Evolutionary conservation across 495 filamentous ascomycete genomes (phyloP).

Genomic region (Schizothecium vesticola): DNA sequence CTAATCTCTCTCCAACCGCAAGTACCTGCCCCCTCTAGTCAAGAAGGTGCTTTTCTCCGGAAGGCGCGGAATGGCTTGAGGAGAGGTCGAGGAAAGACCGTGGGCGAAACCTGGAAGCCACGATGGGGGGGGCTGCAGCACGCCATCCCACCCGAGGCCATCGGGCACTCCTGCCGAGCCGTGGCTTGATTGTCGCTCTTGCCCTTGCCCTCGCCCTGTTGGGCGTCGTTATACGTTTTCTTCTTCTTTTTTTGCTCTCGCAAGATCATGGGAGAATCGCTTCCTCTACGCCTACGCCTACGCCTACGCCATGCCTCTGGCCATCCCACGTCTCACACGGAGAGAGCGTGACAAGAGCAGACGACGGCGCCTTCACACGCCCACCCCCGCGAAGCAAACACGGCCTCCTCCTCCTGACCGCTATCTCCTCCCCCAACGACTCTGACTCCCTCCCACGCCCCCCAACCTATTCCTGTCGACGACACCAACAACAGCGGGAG

Average conservation of each 20-base stretch:
- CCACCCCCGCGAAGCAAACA: not conserved
- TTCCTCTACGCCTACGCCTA: not conserved
- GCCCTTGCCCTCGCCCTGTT: constrained; percentile 1
- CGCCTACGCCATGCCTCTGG: not conserved
- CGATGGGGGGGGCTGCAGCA: not conserved
- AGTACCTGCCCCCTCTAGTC: not conserved
- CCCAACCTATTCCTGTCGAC: not conserved
- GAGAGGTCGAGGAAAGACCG: not conserved
- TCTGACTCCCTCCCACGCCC: not conserved
- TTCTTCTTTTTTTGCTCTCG: constrained; percentile 7
- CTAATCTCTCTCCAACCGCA: not conserved
- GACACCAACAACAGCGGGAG: not conserved
- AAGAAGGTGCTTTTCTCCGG: not conserved
- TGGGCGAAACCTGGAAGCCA: not conserved
- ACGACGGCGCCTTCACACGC: not conserved
- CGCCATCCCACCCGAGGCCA: not conserved
- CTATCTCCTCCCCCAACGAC: not conserved
- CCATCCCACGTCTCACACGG: constrained; percentile 1
- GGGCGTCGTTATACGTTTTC: not conserved
- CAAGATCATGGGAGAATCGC: constrained; percentile 1
- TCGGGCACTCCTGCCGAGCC: constrained; percentile 10
- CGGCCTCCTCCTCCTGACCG: not conserved
- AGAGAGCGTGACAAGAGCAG: not conserved
- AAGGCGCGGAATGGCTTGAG: not conserved
- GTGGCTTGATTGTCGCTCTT: not conserved